Evolutionary conservation across 768 basidiomycete genomes (phyloP).

Genomic region (Lentinula sp.): DNA sequence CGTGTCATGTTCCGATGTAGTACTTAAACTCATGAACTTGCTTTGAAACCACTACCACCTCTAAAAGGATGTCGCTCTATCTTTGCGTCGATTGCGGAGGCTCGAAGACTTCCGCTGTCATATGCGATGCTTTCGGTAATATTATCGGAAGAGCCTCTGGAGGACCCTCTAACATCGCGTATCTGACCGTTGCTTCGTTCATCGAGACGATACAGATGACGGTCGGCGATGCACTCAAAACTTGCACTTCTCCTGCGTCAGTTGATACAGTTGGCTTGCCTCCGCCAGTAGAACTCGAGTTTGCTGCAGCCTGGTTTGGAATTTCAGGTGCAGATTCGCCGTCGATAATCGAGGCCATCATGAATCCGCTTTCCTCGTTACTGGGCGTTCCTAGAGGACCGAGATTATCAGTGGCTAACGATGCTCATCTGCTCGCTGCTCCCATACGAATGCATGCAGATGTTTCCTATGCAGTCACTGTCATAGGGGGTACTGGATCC

Average conservation of each 20-base stretch:
- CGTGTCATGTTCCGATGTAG: neutral
- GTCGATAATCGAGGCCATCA: constrained; percentile 50
- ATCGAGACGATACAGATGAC: constrained; percentile 44
- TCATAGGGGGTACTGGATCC: constrained; percentile 79
- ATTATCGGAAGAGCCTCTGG: constrained; percentile 63
- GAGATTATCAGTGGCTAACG: constrained; percentile 64
- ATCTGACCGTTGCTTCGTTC: constrained; percentile 63
- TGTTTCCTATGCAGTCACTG: constrained; percentile 57
- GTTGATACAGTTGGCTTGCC: constrained; percentile 29
- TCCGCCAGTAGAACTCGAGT: constrained; percentile 23
- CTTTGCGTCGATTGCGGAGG: constrained; percentile 88
- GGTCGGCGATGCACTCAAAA: constrained; percentile 47
- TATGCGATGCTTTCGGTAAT: constrained; percentile 42
- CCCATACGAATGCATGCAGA: constrained; percentile 61
- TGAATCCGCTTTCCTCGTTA: constrained; percentile 46
- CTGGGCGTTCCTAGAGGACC: constrained; percentile 52
- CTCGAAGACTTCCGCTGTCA: constrained; percentile 75
- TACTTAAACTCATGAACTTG: neutral
- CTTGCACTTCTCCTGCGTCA: constrained; percentile 30
- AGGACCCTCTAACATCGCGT: constrained; percentile 84
- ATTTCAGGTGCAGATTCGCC: constrained; percentile 79
- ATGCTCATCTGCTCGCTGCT: constrained; percentile 79
- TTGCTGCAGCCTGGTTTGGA: constrained; percentile 78
- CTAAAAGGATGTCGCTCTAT: constrained; percentile 46
- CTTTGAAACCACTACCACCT: neutral